phyloP scores from a whole-genome alignment of 176 grass and related monocot species.

The Thinopyrum elongatum region DNA sequence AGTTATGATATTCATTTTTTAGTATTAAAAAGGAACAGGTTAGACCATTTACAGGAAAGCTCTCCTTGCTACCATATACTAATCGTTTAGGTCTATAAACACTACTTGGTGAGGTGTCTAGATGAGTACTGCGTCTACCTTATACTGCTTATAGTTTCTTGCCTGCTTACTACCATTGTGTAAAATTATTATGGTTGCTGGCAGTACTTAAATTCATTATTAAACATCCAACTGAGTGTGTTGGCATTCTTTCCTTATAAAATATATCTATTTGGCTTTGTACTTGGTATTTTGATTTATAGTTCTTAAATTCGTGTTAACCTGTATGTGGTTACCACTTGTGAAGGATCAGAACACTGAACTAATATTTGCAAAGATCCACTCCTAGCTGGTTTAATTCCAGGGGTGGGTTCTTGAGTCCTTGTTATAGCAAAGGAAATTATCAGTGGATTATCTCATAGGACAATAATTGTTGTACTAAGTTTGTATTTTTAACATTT shows the following conservation, averaged over 20 bases:
- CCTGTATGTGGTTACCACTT: background rate
- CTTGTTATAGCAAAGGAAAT: background rate
- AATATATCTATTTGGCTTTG: background rate
- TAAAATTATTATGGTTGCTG: background rate
- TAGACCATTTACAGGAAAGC: background rate
- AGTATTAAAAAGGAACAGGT: background rate
- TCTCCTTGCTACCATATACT: background rate
- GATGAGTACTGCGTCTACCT: background rate
- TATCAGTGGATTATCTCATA: background rate
- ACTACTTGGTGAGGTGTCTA: background rate
- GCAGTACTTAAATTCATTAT: background rate
- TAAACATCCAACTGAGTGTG: background rate
- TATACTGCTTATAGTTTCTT: background rate
- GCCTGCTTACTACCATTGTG: background rate
- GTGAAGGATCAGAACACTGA: background rate
- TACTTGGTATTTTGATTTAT: background rate
- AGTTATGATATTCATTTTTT: background rate
- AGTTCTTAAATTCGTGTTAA: background rate
- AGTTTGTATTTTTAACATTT: background rate
- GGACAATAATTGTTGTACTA: background rate
- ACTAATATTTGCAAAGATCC: background rate
- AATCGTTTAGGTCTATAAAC: background rate
- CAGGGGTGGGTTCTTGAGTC: background rate
- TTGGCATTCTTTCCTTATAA: background rate
- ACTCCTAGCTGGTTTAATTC: background rate